A percentile compares a stretch with the other conserved stretches of the same genome.
Evolutionary conservation across 257 asterid species (phyloP).

Genomic region (Parsonsia alboflavescens): DNA sequence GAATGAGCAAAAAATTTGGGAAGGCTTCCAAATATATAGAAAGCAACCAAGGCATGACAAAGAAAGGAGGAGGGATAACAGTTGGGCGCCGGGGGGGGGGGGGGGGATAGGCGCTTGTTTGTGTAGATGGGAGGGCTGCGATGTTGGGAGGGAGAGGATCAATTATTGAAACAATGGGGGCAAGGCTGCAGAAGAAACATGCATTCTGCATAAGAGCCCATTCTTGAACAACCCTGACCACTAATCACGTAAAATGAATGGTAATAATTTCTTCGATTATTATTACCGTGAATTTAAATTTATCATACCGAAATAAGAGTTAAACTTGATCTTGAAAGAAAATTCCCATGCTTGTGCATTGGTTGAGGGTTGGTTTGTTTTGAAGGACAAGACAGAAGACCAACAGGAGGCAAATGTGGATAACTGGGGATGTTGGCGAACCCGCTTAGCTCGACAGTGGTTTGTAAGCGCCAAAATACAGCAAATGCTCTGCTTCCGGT

Average conservation of each 20-base stretch:
- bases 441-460: neutral
- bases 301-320: no score
- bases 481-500: constrained; percentile 8
- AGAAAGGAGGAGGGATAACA: neutral
- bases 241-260: neutral
- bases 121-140: neutral
- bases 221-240: neutral
- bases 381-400: constrained; percentile 13
- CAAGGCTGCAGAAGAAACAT: constrained; percentile 14
- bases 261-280: neutral
- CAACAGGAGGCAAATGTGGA: constrained; percentile 9
- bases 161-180: constrained; percentile 19
- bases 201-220: constrained; percentile 5
- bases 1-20: constrained; percentile 10
- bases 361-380: neutral
- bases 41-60: neutral
- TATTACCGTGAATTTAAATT: neutral
- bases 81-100: neutral
- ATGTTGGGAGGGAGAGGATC: neutral
- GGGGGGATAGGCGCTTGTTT: neutral
- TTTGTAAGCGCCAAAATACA: constrained; percentile 9
- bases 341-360: neutral
- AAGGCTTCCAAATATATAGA: constrained; percentile 10
- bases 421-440: neutral
- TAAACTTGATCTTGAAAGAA: no score